Evolutionary conservation across 495 filamentous ascomycete genomes (phyloP), one percentile per base, ranked within the genome.

Genomic region (Penicillium argentinense): DNA sequence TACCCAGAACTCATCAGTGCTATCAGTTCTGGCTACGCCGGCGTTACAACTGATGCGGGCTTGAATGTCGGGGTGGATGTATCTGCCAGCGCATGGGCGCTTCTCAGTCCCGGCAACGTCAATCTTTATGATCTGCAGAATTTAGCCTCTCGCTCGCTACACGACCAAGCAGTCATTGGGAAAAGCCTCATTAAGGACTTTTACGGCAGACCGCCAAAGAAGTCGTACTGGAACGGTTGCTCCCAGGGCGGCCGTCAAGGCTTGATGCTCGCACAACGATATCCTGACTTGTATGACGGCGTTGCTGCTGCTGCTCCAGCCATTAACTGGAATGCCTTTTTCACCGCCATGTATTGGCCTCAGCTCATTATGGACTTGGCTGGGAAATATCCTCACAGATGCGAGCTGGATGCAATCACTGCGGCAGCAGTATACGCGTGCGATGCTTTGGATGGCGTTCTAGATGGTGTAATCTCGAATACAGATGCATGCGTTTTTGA

Each of bases 391-490:
- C 64, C 63, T 12, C 52, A 64, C 5, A 57, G 66, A 9, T 56
- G 67, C 6, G 70, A 73, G 27, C 68, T 78, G 32, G 74, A 85
- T 16, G 59, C 67, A 8, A 54, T 74, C 22, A 52, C 58, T 0
- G 59, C 76, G 5, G 71, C 69, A 3, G 62, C 75, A 72, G 36
- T 60, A 56, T 1, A 60, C 54, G 16, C 42, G 2, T 66, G 75
- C 49, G 83, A 87, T 54, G 47, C 39, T 13, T 53, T 75, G 8
- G 84, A 87, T 56, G 81, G 82, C 0, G 60, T 79, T 2, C 54
- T 60, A 6, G 84, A 86, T 54, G 75, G 71, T 25, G 79, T 86
- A 48, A 78, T 87, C 48, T 74, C 71, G 44, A 49, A 66, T 25
- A 80, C 81, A 0, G 56, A 60, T 6, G 53, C 62, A 4, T 87